Evolutionary conservation across 1,284 basidiomycete genomes (phyloP), one percentile per base, ranked within the genome.

Genomic region (Meira nashicola): DNA sequence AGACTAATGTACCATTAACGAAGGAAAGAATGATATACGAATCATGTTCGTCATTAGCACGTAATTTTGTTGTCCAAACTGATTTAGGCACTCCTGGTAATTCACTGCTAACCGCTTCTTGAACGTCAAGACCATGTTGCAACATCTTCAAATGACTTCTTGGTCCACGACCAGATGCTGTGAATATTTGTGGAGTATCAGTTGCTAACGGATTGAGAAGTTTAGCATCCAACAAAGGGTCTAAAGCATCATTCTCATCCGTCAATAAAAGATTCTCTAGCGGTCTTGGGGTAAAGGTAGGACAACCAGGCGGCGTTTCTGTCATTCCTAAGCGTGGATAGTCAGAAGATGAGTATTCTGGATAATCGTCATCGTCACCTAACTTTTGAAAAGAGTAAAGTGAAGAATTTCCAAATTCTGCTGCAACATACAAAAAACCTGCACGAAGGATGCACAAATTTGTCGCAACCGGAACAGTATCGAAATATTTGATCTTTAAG

Each of bases 311-410:
- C 15, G 62, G 63, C 25, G 52, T 55, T 5, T 54, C 54, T 1
- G 60, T 57, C 19, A 68, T 64, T 12, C 73, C 76, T 12, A 67
- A 57, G 21, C 65, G 63, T 21, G 66, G 63, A 25, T 69, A 70
- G 52, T 72, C 67, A 0, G 62, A 68, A 14, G 71, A 74, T 14
- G 63, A 58, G 55, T 68, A 76, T 37, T 71, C 73, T 1, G 71
- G 68, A 19, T 73, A 19, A 23, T 74, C 74, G 44, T 78, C 76
- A 41, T 78, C 76, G 44, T 78, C 74, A 37, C 76, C 76, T 7
- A 78, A 67, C 57, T 77, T 78, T 49, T 77, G 73, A 59, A 78
- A 78, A 2, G 76, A 74, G 65, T 78, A 78, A 38, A 78, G 62
- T 28, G 67, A 57, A 40, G 74, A 67, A 11, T 66, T 48, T 14